Percentiles rank a stretch among this genome's conserved stretches.
Conservation (phyloP, 2,329 filamentous ascomycete species). For the Lasiodiplodia hormozganensis region DNA sequence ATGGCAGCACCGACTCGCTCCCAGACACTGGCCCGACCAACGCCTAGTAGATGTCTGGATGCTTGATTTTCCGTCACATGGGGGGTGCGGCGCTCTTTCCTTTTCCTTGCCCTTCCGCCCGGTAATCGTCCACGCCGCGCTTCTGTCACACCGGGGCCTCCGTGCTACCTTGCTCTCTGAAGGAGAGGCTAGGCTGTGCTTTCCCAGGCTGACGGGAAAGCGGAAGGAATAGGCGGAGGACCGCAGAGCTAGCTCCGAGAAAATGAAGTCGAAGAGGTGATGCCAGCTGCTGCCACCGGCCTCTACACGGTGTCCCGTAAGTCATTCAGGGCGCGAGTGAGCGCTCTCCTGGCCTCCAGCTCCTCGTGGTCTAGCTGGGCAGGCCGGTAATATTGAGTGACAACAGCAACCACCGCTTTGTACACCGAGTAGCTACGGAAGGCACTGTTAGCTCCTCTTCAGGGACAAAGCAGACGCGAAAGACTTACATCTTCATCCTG, state of each 20-base stretch:
- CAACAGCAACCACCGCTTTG: constrained; percentile 50
- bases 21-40: neutral
- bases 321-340: constrained; percentile 49
- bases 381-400: constrained; percentile 54
- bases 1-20: no score
- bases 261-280: neutral
- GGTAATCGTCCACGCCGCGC: neutral
- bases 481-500: constrained; percentile 51
- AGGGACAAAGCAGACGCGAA: neutral
- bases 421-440: constrained; percentile 53
- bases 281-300: neutral
- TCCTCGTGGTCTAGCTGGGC: constrained; percentile 48
- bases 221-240: neutral
- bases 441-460: neutral
- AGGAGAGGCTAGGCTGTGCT: neutral
- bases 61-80: neutral
- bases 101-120: constrained; percentile 12
- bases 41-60: neutral
- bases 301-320: constrained; percentile 32
- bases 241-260: neutral
- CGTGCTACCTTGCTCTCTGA: no score
- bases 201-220: neutral
- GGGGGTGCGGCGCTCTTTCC: constrained; percentile 4
- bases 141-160: neutral
- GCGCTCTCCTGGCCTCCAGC: constrained; percentile 49